These are phyloP conservation scores for Sistotremastrum suecicum DNA, from an alignment of 768 basidiomycete genomes.

Conservation along the genomic window DNA sequence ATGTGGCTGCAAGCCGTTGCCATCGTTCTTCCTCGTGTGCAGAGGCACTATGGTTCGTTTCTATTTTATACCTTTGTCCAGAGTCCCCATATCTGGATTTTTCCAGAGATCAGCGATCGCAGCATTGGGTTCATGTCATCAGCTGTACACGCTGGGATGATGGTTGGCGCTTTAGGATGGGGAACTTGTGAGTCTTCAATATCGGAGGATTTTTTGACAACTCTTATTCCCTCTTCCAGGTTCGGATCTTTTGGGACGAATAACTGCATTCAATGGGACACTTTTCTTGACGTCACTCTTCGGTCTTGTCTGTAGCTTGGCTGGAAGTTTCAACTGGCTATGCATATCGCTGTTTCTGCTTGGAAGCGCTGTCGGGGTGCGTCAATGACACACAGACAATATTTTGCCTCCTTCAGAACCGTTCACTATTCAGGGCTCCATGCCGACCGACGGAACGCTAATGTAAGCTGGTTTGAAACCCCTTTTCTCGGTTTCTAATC, in stretches of 20 bases:
- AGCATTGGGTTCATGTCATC: conserved; percentile 76
- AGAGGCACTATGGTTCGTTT: conserved; percentile 67
- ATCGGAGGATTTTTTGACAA: background rate
- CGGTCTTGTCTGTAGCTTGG: conserved; percentile 65
- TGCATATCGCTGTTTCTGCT: conserved; percentile 75
- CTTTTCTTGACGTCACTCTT: conserved; percentile 85
- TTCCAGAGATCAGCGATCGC: conserved; percentile 44
- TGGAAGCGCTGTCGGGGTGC: conserved; percentile 86
- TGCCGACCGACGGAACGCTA: conserved; percentile 90
- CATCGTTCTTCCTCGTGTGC: conserved; percentile 92
- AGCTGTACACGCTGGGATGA: conserved; percentile 93
- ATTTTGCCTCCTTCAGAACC: background rate
- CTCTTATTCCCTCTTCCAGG: conserved; percentile 20
- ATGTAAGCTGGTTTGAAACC: too few species aligned
- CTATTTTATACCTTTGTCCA: conserved; percentile 1
- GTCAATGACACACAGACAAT: conserved; percentile 13
- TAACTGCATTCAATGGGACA: conserved; percentile 83
- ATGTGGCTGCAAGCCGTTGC: conserved; percentile 92
- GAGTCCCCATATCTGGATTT: conserved; percentile 2
- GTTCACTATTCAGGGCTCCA: conserved; percentile 50
- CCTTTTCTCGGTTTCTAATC: too few species aligned
- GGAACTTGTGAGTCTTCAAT: conserved; percentile 51
- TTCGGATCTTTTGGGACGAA: conserved; percentile 82
- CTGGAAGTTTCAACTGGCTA: conserved; percentile 50
- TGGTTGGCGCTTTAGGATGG: conserved; percentile 87